A percentile compares a stretch with the other conserved stretches of the same genome.
Evolutionary conservation across 805 yeast genomes (phyloP).

Genomic region (Schwanniomyces polymorphus): DNA sequence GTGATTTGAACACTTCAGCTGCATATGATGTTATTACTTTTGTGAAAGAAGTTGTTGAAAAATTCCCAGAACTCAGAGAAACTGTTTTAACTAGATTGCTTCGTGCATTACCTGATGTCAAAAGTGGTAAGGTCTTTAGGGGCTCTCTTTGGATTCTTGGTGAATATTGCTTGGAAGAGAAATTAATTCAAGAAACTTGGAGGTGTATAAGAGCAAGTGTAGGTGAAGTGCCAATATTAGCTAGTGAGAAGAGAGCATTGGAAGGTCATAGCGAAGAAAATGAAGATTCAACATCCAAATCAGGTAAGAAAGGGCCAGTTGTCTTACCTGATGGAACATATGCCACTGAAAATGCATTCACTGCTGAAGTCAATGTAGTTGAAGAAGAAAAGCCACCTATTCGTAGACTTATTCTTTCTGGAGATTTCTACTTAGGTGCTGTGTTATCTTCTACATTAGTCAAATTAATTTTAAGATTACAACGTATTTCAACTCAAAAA

Average conservation of each 20-base stretch:
- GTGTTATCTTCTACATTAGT: conserved; percentile 86
- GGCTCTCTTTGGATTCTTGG: conserved; percentile 96
- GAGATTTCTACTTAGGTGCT: conserved; percentile 89
- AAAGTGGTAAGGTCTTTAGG: conserved; percentile 87
- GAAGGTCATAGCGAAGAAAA: conserved; percentile 27
- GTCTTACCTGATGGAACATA: conserved; percentile 98
- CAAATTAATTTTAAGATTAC: conserved; percentile 78
- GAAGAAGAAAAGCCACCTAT: conserved; percentile 66
- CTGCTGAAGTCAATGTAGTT: conserved; percentile 38
- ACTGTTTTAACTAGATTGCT: conserved; percentile 65
- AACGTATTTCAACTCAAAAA: conserved; percentile 53
- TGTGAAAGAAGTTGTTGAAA: conserved; percentile 91
- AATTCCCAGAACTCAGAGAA: conserved; percentile 76
- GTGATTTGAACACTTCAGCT: conserved; percentile 79
- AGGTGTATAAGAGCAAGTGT: conserved; percentile 74
- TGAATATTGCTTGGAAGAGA: conserved; percentile 76
- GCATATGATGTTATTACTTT: conserved; percentile 90
- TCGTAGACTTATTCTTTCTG: conserved; percentile 76
- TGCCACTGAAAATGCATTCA: conserved; percentile 88
- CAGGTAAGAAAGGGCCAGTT: conserved; percentile 59
- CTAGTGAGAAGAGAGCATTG: conserved; percentile 49
- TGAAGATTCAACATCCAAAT: conserved; percentile 23
- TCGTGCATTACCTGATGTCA: conserved; percentile 60
- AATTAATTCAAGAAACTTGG: conserved; percentile 83
- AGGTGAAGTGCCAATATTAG: conserved; percentile 89